Percentiles rank a stretch among this genome's conserved stretches.
phyloP scores from a whole-genome alignment of 768 basidiomycete species.

The Leccinum olivaceopallidum region DNA sequence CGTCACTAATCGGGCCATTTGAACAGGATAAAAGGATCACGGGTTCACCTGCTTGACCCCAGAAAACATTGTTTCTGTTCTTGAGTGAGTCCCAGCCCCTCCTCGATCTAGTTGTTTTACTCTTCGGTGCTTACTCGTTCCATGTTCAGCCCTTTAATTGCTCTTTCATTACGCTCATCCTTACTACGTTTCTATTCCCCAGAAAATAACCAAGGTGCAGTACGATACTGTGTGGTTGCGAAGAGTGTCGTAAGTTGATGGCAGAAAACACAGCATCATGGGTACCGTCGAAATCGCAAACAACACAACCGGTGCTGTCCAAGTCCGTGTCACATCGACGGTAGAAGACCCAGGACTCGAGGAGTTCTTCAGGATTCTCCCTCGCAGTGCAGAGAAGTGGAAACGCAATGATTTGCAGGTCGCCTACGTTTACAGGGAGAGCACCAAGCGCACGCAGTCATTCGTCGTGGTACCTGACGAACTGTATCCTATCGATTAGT shows the following conservation, averaged over 20 bases:
- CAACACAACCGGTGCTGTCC: fast-evolving
- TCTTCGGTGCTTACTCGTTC: neutral
- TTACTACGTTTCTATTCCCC: neutral
- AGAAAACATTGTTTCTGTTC: neutral
- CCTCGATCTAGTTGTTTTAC: neutral
- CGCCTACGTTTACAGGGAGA: neutral
- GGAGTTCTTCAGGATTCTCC: neutral
- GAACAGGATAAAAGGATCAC: neutral
- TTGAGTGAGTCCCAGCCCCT: neutral
- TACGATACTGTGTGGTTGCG: neutral
- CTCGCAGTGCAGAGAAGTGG: neutral
- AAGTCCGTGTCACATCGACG: neutral
- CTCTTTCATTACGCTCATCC: neutral
- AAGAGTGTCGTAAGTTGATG: neutral
- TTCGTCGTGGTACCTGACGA: neutral
- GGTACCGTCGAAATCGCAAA: neutral
- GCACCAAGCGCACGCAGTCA: neutral
- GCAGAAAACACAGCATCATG: neutral
- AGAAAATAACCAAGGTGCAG: neutral
- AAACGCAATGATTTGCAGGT: neutral
- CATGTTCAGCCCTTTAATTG: neutral
- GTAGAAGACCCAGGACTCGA: neutral
- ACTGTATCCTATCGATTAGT: neutral
- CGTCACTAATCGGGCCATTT: neutral
- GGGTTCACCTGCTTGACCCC: neutral